Evolutionary conservation across 345 rosid species (phyloP).

Genomic region (Balakata baccata): DNA sequence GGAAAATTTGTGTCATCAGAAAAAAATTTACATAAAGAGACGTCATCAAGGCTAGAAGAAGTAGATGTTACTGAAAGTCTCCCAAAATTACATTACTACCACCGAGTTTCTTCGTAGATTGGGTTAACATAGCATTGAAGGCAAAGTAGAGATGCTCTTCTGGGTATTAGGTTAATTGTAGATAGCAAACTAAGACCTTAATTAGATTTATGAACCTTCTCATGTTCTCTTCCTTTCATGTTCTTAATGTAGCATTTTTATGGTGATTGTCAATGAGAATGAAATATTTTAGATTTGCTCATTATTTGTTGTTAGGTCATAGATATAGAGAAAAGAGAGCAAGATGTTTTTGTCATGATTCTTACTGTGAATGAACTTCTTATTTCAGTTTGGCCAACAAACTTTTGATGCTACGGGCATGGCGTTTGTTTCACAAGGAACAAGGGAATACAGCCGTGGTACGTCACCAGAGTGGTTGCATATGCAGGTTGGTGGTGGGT

Average conservation of each 20-base stretch:
- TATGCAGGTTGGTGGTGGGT: conserved; percentile 75
- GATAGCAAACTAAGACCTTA: background rate
- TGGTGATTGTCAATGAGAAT: conserved; percentile 1
- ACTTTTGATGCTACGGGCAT: conserved; percentile 49
- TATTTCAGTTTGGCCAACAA: conserved; percentile 66
- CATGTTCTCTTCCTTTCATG: background rate
- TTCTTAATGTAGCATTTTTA: background rate
- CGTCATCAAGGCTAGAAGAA: background rate
- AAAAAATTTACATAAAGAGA: background rate
- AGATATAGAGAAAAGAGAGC: background rate
- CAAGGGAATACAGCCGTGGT: conserved; percentile 56
- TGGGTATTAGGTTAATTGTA: background rate
- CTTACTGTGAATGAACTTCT: conserved; percentile 3
- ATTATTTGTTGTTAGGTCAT: background rate
- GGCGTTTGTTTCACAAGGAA: conserved; percentile 59
- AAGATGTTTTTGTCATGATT: background rate
- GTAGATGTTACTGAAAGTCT: background rate
- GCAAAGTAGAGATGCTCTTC: background rate
- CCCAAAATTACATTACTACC: background rate
- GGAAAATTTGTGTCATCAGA: background rate
- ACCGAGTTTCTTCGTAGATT: background rate
- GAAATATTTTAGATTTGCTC: conserved; percentile 3
- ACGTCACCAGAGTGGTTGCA: conserved; percentile 90
- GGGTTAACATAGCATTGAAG: background rate
- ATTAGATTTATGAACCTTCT: background rate